phyloP scores from a whole-genome alignment of 306 rosid species.

The Inga leiocalycina region DNA sequence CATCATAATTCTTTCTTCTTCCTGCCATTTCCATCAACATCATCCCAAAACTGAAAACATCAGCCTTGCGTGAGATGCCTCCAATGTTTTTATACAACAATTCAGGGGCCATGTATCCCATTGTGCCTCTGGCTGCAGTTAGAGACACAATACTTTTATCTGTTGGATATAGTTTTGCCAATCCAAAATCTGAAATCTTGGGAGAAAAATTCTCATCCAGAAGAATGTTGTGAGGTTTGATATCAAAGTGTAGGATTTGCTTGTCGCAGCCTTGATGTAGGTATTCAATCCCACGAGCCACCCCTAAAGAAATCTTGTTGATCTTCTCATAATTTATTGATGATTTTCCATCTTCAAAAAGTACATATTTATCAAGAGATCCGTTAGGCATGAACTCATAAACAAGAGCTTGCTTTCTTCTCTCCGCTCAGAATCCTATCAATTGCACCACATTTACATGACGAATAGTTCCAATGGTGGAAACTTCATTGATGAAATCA shows the following conservation, averaged over 20 bases:
- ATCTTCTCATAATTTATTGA: not conserved
- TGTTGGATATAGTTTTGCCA: not conserved
- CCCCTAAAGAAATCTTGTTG: not conserved
- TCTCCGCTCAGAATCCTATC: not conserved
- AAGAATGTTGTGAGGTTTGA: not conserved
- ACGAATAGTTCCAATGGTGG: conserved; percentile 11
- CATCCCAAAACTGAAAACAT: not conserved
- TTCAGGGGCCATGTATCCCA: not conserved
- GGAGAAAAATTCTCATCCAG: not conserved
- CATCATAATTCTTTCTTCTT: conserved; percentile 8
- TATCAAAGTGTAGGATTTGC: not conserved
- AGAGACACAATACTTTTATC: not conserved
- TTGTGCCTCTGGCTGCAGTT: not conserved
- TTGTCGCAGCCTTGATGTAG: not conserved
- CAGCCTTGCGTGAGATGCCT: not conserved
- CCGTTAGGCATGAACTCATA: not conserved
- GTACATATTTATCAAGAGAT: not conserved
- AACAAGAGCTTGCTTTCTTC: not conserved
- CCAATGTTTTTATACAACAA: not conserved
- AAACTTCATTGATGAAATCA: conserved; percentile 27
- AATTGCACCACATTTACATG: not conserved
- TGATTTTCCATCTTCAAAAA: not conserved
- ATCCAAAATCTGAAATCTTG: not conserved
- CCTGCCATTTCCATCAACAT: not conserved
- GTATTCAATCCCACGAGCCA: not conserved